Base-by-base conservation (phyloP, 495 filamentous ascomycete species). In the Jackrogersella minutella region DNA sequence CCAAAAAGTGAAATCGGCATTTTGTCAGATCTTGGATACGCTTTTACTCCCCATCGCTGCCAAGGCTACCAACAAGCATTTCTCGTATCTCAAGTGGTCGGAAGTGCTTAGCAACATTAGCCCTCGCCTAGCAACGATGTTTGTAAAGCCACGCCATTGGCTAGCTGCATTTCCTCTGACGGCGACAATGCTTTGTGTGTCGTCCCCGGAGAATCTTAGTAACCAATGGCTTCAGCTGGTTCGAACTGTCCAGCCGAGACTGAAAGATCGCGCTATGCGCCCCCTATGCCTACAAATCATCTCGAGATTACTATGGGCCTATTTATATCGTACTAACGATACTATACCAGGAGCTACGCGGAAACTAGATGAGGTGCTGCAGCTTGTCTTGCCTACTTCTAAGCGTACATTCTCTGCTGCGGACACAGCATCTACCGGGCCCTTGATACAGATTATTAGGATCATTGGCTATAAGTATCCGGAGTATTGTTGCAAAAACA, bases 401-500 rank as follows among this genome's bases (percentile, higher is more conserved):
- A 93, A 89, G 73, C 88, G 87, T 69, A 88, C 81, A 5, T 90
- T 93, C 64, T 79, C 94, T 16, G 91, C 89, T 2, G 91, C 89
- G 7, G 95, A 99, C 59, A 83, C 89, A 2, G 83, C 87, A 10
- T 88, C 93, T 62, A 88, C 90, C 1, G 95, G 98, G 24, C 96
- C 95, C 9, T 77, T 97, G 61, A 91, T 97, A 50, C 92, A 98
- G 63, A 85, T 98, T 39, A 93, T 97, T 65, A 87, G 96, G 39
- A 94, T 97, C 77, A 95, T 98, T 73, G 96, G 94, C 8, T 96
- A 89, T 77, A 94, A 91, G 72, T 86, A 97, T 71, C 94, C 93
- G 33, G 95, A 98, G 65, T 87, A 94, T 46, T 97, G 93, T 74
- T 97, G 98, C 76, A 86, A 88, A 63, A 91, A 80, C 53, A 91